A percentile compares a stretch with the other conserved stretches of the same genome.
phyloP scores from a whole-genome alignment of 1,284 basidiomycete genomes.

The Sparassis latifolia region DNA sequence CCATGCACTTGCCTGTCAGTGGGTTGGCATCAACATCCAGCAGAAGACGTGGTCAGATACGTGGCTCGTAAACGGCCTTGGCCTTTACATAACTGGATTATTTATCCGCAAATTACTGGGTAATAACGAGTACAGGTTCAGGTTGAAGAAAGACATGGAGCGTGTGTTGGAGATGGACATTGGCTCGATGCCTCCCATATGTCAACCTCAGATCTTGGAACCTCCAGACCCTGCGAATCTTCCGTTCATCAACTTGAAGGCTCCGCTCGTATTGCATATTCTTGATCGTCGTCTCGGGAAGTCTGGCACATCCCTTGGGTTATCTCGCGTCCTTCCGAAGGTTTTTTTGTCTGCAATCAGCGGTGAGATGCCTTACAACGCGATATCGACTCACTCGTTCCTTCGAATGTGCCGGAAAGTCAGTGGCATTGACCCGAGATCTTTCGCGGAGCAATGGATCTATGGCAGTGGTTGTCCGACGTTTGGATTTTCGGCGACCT shows the following conservation, averaged over 20 bases:
- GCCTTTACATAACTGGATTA: conserved; percentile 85
- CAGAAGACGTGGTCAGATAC: conserved; percentile 93
- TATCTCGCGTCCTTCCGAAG: conserved; percentile 93
- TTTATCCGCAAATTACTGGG: conserved; percentile 88
- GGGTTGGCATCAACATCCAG: conserved; percentile 96
- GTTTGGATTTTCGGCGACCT: conserved; percentile 85
- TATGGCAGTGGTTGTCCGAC: conserved; percentile 95
- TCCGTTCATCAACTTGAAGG: conserved; percentile 92
- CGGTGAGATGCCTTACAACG: conserved; percentile 83
- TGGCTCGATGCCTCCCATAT: conserved; percentile 89
- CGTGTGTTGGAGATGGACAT: conserved; percentile 88
- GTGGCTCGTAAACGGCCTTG: conserved; percentile 94
- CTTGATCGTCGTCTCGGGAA: conserved; percentile 92
- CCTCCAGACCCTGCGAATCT: conserved; percentile 75
- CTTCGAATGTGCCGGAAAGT: conserved; percentile 91
- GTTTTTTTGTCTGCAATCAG: conserved; percentile 92
- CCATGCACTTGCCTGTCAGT: conserved; percentile 91
- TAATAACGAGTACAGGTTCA: conserved; percentile 96
- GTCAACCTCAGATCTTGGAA: conserved; percentile 80
- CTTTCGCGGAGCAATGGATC: conserved; percentile 98
- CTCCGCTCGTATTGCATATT: conserved; percentile 93
- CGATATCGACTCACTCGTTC: conserved; percentile 87
- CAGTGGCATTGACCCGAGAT: conserved; percentile 82
- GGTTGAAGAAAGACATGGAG: conserved; percentile 95
- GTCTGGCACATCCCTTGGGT: conserved; percentile 89